A percentile compares a stretch with the other conserved stretches of the same genome.
Evolutionary conservation across 257 asterid genomes (phyloP).

Genomic region (Solanum paucissectum): DNA sequence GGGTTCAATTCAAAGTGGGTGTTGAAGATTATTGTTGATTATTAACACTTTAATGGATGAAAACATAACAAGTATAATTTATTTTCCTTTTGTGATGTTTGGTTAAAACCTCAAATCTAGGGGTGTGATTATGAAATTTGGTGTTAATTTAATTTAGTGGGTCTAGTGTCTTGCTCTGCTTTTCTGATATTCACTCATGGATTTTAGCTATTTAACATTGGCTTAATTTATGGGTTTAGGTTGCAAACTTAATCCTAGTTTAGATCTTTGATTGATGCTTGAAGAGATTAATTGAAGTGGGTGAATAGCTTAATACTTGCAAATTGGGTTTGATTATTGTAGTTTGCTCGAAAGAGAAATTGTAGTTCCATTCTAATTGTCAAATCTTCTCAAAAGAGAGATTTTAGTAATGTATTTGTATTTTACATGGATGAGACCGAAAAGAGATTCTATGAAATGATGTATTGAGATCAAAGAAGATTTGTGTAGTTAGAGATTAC

Average conservation of each 20-base stretch:
- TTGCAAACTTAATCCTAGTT: neutral
- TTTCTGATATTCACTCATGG: neutral
- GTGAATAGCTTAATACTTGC: neutral
- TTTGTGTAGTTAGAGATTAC: neutral
- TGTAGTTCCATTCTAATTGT: neutral
- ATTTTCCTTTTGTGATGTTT: neutral
- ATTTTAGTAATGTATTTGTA: neutral
- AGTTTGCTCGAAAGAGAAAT: neutral
- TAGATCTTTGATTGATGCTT: neutral
- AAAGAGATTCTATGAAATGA: neutral
- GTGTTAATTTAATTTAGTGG: neutral
- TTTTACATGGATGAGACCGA: neutral
- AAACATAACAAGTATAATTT: neutral
- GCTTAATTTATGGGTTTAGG: neutral
- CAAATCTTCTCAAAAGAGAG: neutral
- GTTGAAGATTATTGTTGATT: neutral
- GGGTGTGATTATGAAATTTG: neutral
- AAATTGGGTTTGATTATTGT: neutral
- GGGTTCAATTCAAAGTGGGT: neutral
- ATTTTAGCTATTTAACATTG: neutral
- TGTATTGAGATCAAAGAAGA: neutral
- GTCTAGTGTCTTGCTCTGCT: neutral
- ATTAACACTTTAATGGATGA: neutral
- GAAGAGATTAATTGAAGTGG: neutral
- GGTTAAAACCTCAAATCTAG: neutral